Conservation (phyloP, 495 filamentous ascomycete genomes). For the Hyaloscypha hepaticicola region DNA sequence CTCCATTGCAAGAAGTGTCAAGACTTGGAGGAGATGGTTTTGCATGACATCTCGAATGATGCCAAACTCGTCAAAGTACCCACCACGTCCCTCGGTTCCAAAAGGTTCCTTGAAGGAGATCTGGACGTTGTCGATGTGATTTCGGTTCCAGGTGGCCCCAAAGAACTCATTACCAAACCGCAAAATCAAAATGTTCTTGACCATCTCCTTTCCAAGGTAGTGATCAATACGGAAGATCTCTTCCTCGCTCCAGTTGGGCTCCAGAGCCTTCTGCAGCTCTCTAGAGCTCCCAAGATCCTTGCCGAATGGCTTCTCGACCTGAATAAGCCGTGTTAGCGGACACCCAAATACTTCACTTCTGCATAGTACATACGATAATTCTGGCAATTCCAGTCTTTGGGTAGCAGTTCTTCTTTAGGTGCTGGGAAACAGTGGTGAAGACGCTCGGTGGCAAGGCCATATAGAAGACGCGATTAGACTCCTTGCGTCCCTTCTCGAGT, state of each 20-base stretch:
- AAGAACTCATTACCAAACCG: constrained; percentile 99
- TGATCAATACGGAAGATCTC: constrained; percentile 99
- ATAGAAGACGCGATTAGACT: constrained; percentile 95
- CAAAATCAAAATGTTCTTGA: constrained; percentile 98
- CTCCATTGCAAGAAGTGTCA: constrained; percentile 98
- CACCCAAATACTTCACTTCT: neutral
- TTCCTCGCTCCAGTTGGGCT: constrained; percentile 98
- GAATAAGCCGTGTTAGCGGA: constrained; percentile 10
- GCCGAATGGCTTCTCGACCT: constrained; percentile 99
- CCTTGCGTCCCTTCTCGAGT: constrained; percentile 75
- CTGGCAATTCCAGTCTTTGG: constrained; percentile 84
- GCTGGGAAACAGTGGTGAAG: constrained; percentile 95
- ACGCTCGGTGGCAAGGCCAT: constrained; percentile 98
- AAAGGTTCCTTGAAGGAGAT: constrained; percentile 99
- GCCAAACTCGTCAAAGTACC: constrained; percentile 99
- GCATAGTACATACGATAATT: constrained; percentile 71
- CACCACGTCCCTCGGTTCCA: constrained; percentile 97
- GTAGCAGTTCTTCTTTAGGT: constrained; percentile 96
- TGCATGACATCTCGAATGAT: constrained; percentile 99
- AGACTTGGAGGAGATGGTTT: constrained; percentile 92
- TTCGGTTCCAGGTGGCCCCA: constrained; percentile 97
- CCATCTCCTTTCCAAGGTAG: constrained; percentile 99
- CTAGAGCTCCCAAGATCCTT: constrained; percentile 94
- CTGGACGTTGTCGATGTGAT: constrained; percentile 98
- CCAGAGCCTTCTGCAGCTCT: constrained; percentile 90